Base-by-base conservation (phyloP, 768 basidiomycete species). In the Floccularia luteovirens region DNA sequence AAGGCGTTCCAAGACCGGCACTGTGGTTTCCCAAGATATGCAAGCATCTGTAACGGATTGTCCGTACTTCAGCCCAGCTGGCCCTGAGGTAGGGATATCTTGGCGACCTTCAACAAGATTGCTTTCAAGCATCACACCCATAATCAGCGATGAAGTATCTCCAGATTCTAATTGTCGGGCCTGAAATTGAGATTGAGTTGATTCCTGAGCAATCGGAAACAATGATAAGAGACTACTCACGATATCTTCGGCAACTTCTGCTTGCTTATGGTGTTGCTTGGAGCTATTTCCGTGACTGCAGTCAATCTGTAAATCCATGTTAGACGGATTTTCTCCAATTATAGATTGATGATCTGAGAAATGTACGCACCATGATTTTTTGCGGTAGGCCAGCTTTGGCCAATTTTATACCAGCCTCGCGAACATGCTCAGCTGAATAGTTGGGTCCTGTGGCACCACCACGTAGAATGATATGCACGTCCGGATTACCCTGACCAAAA, bases 261-360 rank as follows among this genome's bases (percentile, higher is more conserved):
- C 66, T 63, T 99, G 94, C 50, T 81, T 88, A 44, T 75, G 67
- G 60, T 94, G 87, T 55, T 96, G 88, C 63, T 99, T 97, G 44
- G 72, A 77, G 52, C 86, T 90, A 64, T 98, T 97, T 44, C 94
- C 92, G 56, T 97, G 93, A 51, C 90, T 93, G 72, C 94, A 94
- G 61, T 94, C 90, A 47, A 96, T 81, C 92, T 94, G 54, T 22
- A 48, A n/a, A n/a, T n/a, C n/a, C 19, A 24, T 7, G 16, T 25
- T 36, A 25, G 32, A 27, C 28, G 25, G n/a, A n/a, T n/a, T n/a
- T 17, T 30, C 8, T 30, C 13, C 35, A 34, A 37, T 40, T 38
- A 30, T 3, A 42, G 35, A 14, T 23, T 38, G 40, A 53, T 37
- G 25, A 25, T 38, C 22, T 30, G 31, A 1, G 42, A 45, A n/a